A percentile compares a stretch with the other conserved stretches of the same genome.
Evolutionary conservation across 1,284 basidiomycete genomes (phyloP).

Genomic region (Gyrodon tennesseensis): DNA sequence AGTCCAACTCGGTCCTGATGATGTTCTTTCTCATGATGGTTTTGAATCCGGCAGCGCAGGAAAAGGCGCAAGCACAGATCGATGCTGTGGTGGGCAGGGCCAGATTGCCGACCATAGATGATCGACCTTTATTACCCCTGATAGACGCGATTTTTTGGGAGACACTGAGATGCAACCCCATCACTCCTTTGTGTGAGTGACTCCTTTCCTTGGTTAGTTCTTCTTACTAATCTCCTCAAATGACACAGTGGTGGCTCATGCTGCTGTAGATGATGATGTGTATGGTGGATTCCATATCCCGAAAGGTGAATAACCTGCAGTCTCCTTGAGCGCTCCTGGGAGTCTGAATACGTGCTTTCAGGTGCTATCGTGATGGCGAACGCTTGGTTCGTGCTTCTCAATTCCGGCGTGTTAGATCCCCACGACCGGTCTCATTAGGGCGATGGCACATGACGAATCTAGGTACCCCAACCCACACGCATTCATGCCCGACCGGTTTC

Average conservation of each 20-base stretch:
- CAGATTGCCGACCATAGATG: slow-evolving; percentile 24
- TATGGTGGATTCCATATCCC: slow-evolving; percentile 20
- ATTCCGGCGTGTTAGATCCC: neutral
- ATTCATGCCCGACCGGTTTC: too few species aligned
- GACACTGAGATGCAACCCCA: slow-evolving; percentile 15
- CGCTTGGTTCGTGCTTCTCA: slow-evolving; percentile 14
- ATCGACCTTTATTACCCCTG: slow-evolving; percentile 30
- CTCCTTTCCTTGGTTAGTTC: too few species aligned
- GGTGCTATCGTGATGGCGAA: slow-evolving; percentile 22
- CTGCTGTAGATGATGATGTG: slow-evolving; percentile 30
- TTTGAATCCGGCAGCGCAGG: slow-evolving; percentile 21
- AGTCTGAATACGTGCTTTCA: neutral
- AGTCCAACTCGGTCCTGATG: slow-evolving; percentile 22
- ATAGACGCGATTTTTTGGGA: slow-evolving; percentile 41
- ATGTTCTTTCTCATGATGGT: slow-evolving; percentile 31
- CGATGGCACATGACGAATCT: neutral
- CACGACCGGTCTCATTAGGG: slow-evolving; percentile 6
- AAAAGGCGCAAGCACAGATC: slow-evolving; percentile 27
- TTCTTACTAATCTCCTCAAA: neutral
- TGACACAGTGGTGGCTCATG: slow-evolving; percentile 34
- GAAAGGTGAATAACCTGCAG: slow-evolving; percentile 10
- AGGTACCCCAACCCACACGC: too few species aligned
- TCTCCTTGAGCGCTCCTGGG: too few species aligned
- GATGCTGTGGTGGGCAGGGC: slow-evolving; percentile 23
- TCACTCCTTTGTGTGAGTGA: slow-evolving; percentile 19